phyloP scores from a whole-genome alignment of 225 moss, liverwort and hornwort species.

The Straminergon stramineum region DNA sequence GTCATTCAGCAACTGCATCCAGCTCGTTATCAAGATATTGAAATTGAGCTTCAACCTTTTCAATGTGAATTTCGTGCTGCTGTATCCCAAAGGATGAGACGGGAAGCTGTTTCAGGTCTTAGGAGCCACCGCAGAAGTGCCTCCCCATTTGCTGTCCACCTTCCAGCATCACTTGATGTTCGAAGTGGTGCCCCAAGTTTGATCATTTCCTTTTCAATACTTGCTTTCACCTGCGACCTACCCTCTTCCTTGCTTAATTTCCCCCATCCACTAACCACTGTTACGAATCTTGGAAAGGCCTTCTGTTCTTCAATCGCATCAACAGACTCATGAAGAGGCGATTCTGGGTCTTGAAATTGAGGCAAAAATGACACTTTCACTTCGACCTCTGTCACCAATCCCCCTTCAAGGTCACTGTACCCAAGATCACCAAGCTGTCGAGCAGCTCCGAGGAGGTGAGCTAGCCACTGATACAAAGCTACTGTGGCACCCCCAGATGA shows the following conservation, averaged over 20 bases:
- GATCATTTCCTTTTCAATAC: constrained; percentile 57
- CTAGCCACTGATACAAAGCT: constrained; percentile 88
- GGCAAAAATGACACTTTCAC: constrained; percentile 58
- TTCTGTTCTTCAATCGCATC: constrained; percentile 7
- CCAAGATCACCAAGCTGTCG: constrained; percentile 10
- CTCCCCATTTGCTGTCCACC: constrained; percentile 77
- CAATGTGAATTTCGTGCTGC: constrained; percentile 16
- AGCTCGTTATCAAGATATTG: background rate
- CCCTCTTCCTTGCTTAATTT: constrained; percentile 92
- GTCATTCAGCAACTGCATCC: background rate
- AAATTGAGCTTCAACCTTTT: background rate
- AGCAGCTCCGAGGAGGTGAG: constrained; percentile 56
- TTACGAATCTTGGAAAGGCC: constrained; percentile 51
- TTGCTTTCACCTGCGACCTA: constrained; percentile 51
- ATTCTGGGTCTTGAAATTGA: background rate
- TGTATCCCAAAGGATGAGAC: constrained; percentile 59
- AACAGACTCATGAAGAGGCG: background rate
- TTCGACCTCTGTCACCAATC: constrained; percentile 31
- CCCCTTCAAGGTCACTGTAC: constrained; percentile 5
- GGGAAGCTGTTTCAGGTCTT: constrained; percentile 58
- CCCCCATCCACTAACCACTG: constrained; percentile 93
- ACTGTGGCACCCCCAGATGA: constrained; percentile 83
- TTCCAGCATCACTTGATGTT: constrained; percentile 61
- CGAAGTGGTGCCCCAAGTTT: constrained; percentile 74
- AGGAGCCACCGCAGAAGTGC: constrained; percentile 76